A percentile compares a stretch with the other conserved stretches of the same genome.
Evolutionary conservation across 257 asterid genomes (phyloP).

Genomic region (Linderniella brevidens): DNA sequence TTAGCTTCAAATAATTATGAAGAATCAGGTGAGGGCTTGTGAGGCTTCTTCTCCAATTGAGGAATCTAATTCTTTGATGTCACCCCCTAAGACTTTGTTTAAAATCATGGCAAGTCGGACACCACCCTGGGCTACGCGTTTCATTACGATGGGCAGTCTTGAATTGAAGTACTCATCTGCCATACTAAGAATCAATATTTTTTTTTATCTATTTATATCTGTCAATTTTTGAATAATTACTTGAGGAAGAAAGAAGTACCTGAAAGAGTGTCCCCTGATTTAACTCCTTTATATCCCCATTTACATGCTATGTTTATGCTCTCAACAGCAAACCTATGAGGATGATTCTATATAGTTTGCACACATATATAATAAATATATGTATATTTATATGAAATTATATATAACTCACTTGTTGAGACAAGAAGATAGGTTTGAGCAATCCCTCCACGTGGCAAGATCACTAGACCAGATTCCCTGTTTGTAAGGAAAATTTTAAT

Average conservation of each 20-base stretch:
- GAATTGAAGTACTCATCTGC: conserved; percentile 67
- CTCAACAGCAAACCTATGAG: conserved; percentile 62
- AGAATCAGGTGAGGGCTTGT: no score
- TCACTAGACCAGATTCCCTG: conserved; percentile 82
- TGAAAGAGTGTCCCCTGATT: conserved; percentile 64
- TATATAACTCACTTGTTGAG: conserved; percentile 41
- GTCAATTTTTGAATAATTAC: not conserved
- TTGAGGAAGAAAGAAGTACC: conserved; percentile 17
- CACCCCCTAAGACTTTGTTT: conserved; percentile 33
- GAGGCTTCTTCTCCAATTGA: no score
- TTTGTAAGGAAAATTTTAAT: conserved; percentile 1
- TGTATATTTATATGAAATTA: not conserved
- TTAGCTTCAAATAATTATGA: no score
- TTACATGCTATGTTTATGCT: conserved; percentile 69
- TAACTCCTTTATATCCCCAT: conserved; percentile 78
- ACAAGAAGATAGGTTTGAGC: conserved; percentile 36
- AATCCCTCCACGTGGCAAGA: conserved; percentile 51
- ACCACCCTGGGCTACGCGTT: conserved; percentile 89
- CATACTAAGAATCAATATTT: not conserved
- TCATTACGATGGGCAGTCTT: conserved; percentile 63
- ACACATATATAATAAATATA: no score
- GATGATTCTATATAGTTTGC: no score
- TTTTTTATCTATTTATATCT: not conserved
- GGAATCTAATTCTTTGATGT: conserved; percentile 16
- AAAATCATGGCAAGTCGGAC: conserved; percentile 76